A percentile compares a stretch with the other conserved stretches of the same genome.
These are phyloP conservation scores for Podila verticillata DNA, from an alignment of 192 early-diverging fungal species.

Conservation along the genomic window DNA sequence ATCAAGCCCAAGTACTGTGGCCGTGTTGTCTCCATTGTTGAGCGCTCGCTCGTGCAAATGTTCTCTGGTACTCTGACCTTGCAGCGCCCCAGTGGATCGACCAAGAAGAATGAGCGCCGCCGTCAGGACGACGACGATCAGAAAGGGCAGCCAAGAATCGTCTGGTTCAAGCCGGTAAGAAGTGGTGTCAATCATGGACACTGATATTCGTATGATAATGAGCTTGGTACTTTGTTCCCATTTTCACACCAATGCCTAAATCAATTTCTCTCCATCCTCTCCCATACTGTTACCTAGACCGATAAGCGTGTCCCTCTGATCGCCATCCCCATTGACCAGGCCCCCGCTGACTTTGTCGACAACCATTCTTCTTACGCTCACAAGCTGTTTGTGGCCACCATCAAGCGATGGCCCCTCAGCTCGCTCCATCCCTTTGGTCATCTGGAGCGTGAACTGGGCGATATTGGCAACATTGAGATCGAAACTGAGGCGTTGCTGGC, in stretches of 20 bases:
- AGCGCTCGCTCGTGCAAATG: constrained; percentile 64
- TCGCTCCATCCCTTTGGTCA: constrained; percentile 80
- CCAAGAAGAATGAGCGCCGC: constrained; percentile 43
- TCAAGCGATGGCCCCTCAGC: constrained; percentile 77
- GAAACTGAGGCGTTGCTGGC: constrained; percentile 87
- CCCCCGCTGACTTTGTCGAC: constrained; percentile 74
- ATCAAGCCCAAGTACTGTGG: constrained; percentile 66
- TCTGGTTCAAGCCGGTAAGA: constrained; percentile 85
- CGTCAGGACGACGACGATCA: constrained; percentile 54
- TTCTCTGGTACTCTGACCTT: constrained; percentile 61
- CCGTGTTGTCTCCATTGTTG: constrained; percentile 65
- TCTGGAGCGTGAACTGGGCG: constrained; percentile 76
- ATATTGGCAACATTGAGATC: constrained; percentile 77
- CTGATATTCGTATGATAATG: neutral
- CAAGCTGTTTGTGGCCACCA: constrained; percentile 71
- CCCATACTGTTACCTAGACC: constrained; percentile 44
- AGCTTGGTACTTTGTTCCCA: neutral
- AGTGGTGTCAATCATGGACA: neutral
- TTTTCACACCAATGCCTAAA: neutral
- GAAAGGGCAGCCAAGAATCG: constrained; percentile 64
- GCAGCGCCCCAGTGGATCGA: constrained; percentile 34
- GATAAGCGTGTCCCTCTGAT: constrained; percentile 84
- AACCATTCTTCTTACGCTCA: constrained; percentile 63
- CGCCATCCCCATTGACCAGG: constrained; percentile 78
- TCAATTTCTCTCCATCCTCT: constrained; percentile 7